Percentiles rank a stretch among this genome's conserved stretches.
These are phyloP conservation scores for Barnettozyma sucrosica DNA, from an alignment of 805 yeast species.

Conservation along the genomic window DNA sequence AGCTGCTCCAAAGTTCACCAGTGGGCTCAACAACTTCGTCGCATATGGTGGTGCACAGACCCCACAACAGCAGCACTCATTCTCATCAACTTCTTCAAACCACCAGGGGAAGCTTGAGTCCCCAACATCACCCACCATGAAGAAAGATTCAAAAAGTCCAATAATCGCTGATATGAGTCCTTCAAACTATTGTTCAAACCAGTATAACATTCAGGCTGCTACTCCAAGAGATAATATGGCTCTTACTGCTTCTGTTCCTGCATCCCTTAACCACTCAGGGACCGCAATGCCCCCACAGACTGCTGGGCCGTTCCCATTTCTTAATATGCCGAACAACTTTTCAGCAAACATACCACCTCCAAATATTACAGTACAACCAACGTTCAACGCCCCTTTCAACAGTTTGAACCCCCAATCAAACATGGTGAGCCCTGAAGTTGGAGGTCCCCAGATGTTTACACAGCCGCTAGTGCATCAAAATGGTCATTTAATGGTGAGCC, in stretches of 20 bases:
- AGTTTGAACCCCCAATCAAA: neutral
- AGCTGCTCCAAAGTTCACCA: neutral
- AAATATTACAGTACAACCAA: neutral
- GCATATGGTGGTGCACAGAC: neutral
- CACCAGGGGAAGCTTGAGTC: neutral
- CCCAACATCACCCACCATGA: slow-evolving; percentile 1
- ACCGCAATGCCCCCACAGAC: neutral
- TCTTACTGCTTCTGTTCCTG: neutral
- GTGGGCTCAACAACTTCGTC: neutral
- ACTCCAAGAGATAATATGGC: slow-evolving; percentile 3
- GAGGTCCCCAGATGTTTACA: neutral
- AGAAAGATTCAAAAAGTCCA: slow-evolving; percentile 5
- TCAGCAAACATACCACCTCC: neutral
- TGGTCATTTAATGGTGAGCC: neutral
- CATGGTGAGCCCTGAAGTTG: neutral
- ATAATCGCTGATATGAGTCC: neutral
- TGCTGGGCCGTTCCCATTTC: neutral
- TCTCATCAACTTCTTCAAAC: neutral
- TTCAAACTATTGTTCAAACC: neutral
- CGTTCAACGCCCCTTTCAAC: neutral
- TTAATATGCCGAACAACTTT: neutral
- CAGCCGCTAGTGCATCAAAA: neutral
- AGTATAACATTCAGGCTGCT: slow-evolving; percentile 3
- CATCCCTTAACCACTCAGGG: neutral
- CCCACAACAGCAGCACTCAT: neutral